Evolutionary conservation across 805 yeast genomes (phyloP).

Genomic region (Hanseniaspora mollemarum): DNA sequence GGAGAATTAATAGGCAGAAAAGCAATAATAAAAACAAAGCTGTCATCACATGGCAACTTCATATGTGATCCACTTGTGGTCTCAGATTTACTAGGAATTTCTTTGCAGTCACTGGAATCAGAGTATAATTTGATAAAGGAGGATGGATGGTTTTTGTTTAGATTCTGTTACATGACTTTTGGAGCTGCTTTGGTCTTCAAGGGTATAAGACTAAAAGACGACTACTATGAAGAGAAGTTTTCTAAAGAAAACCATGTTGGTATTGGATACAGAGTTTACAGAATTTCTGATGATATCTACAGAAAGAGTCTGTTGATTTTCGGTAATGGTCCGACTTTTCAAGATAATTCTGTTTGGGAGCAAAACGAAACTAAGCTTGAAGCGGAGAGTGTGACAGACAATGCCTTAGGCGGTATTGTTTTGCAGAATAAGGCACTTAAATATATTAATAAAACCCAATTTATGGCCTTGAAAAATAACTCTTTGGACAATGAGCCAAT

Average conservation of each 20-base stretch:
- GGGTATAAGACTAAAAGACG: slow-evolving; percentile 44
- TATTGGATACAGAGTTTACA: neutral
- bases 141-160: slow-evolving; percentile 31
- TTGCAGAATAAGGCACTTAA: slow-evolving; percentile 8
- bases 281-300: slow-evolving; percentile 18
- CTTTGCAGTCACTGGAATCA: neutral
- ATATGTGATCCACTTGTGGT: slow-evolving; percentile 7
- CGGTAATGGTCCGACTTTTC: slow-evolving; percentile 18
- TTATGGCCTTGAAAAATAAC: slow-evolving; percentile 6
- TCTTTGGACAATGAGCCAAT: neutral
- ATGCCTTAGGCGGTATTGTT: neutral
- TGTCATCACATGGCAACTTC: neutral
- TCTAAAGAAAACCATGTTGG: neutral
- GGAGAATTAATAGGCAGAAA: slow-evolving; percentile 1
- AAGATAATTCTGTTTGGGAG: neutral
- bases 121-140: slow-evolving; percentile 3
- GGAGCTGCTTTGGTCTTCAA: slow-evolving; percentile 39
- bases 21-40: neutral
- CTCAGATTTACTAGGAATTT: neutral
- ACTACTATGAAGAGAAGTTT: slow-evolving; percentile 32
- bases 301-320: slow-evolving; percentile 24
- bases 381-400: neutral
- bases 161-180: slow-evolving; percentile 37
- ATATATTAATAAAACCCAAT: slow-evolving; percentile 11
- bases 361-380: neutral